Evolutionary conservation across 176 grass and related monocot genomes (phyloP).

Genomic region (Cenchrus purpureus): DNA sequence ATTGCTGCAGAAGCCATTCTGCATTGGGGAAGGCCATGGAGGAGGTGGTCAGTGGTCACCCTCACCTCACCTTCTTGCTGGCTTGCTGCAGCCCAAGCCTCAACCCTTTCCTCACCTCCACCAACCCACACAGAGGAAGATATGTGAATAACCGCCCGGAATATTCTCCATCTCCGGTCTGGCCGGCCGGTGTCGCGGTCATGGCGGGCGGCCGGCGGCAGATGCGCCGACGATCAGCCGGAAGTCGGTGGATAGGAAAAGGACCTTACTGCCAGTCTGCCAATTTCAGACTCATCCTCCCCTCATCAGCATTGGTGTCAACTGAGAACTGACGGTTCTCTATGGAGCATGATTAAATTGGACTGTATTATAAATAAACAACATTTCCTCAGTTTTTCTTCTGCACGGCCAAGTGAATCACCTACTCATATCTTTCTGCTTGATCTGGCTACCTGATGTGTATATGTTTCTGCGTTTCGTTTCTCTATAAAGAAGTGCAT

Average conservation of each 20-base stretch:
- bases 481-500: not conserved
- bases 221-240: constrained; percentile 14
- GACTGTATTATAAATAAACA: constrained; percentile 10
- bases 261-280: not conserved
- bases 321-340: not conserved
- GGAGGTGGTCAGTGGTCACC: constrained; percentile 48
- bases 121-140: constrained; percentile 23
- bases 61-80: constrained; percentile 31
- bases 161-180: constrained; percentile 37
- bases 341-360: constrained; percentile 26
- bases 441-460: constrained; percentile 28
- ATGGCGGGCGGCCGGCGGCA: not conserved
- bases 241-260: not conserved
- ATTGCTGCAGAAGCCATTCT: constrained; percentile 49
- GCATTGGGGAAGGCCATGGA: constrained; percentile 38
- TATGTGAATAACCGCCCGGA: constrained; percentile 35
- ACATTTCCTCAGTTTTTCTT: constrained; percentile 21
- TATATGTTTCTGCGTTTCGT: not conserved
- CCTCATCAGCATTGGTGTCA: not conserved
- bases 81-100: constrained; percentile 28
- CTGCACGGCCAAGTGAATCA: constrained; percentile 25
- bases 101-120: constrained; percentile 36
- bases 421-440: constrained; percentile 1
- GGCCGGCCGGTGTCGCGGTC: not conserved
- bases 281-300: not conserved